Evolutionary conservation across 805 yeast genomes (phyloP), one percentile per base, ranked within the genome.

Genomic region (Suhomyces pyralidae): DNA sequence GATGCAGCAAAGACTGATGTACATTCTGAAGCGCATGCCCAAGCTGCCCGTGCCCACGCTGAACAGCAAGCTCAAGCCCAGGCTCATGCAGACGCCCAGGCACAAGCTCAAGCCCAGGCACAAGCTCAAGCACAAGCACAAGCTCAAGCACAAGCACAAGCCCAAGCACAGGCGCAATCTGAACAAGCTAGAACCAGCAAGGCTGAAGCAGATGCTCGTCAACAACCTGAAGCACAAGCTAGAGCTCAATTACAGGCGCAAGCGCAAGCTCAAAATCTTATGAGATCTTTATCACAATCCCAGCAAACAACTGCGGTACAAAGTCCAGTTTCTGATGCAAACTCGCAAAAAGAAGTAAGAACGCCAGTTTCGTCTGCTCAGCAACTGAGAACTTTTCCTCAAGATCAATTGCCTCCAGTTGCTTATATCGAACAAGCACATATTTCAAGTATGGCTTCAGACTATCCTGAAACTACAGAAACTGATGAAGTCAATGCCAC

Each of bases 381-480:
- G 24, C 42, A 38, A 17, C 42, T 38, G 17, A 42, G 45, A 42
- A n/a, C 26, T 4, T 14, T 24, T 10, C 30, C 42, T 2, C 32
- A 14, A 24, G 43, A 46, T 20, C 28, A 19, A 10, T 28, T 56
- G 10, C 60, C 68, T 15, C 52, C 61, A 12, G 54, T 70, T 34
- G 47, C 71, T 12, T 64, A 65, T 43, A 78, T 78, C 3, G 73
- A 70, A 51, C 77, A 69, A 55, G 78, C 78, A 0, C 77, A 74
- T 56, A 71, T 77, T 6, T 57, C 72, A 1, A 43, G 56, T 22
- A 55, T 58, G 32, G 58, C 68, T 12, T 48, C 61, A 25, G 40
- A 58, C 5, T 52, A 53, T 28, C 51, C 61, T 19, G 53, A 55
- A 22, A 49, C 58, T 12, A 10, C 19, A 20, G 36, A 24, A 6